These are phyloP conservation scores for Westerdykella ornata DNA, from an alignment of 2,329 filamentous ascomycete genomes.

Conservation along the genomic window DNA sequence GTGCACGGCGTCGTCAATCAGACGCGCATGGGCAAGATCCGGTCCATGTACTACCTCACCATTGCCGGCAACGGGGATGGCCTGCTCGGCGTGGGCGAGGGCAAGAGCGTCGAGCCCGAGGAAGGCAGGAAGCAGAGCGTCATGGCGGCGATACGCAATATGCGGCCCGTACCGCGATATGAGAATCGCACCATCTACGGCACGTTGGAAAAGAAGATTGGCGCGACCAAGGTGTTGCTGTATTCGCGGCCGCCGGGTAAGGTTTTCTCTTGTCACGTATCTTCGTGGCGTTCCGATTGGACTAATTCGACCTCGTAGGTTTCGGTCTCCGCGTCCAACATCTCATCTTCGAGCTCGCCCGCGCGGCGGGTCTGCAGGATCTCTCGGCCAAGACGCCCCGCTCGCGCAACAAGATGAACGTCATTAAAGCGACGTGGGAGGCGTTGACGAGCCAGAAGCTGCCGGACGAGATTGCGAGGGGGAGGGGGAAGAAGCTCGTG, in stretches of 20 bases:
- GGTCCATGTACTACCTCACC: constrained; percentile 65
- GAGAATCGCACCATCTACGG: constrained; percentile 90
- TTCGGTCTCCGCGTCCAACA: constrained; percentile 90
- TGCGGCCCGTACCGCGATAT: constrained; percentile 86
- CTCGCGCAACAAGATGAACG: constrained; percentile 94
- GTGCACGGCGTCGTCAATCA: constrained; percentile 75
- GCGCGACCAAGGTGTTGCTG: constrained; percentile 78
- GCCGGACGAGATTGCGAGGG: constrained; percentile 83
- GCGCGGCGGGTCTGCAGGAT: constrained; percentile 78
- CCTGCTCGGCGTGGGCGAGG: constrained; percentile 79
- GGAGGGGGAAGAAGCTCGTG: constrained; percentile 88
- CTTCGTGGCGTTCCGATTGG: neutral
- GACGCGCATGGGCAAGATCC: constrained; percentile 91
- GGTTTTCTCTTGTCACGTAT: constrained; percentile 21
- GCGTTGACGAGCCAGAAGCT: constrained; percentile 77
- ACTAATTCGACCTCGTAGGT: constrained; percentile 47
- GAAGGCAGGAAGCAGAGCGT: constrained; percentile 66
- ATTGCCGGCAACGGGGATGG: constrained; percentile 85
- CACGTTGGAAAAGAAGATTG: constrained; percentile 73
- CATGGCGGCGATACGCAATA: constrained; percentile 79
- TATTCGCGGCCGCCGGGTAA: constrained; percentile 80
- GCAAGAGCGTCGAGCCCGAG: constrained; percentile 69
- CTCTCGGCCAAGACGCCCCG: constrained; percentile 76
- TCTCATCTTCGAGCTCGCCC: constrained; percentile 90
- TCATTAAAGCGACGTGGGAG: constrained; percentile 82